A percentile compares a stretch with the other conserved stretches of the same genome.
Evolutionary conservation across 2,329 filamentous ascomycete genomes (phyloP).

Genomic region (Fusarium armeniacum): DNA sequence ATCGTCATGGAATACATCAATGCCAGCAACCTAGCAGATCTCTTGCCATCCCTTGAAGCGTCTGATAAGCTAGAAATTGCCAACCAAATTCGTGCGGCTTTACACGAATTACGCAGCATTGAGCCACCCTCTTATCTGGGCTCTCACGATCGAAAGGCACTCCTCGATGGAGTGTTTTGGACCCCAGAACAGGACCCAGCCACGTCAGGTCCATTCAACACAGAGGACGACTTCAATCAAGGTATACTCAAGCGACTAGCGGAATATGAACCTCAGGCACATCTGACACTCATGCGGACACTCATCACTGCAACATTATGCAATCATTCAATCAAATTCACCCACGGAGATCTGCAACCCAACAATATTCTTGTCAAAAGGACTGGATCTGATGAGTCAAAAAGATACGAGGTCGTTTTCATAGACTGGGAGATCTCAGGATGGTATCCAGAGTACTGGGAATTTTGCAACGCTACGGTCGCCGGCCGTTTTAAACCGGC

Average conservation of each 20-base stretch:
- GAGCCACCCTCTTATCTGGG: neutral
- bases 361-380: neutral
- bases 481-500: neutral
- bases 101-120: neutral
- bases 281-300: neutral
- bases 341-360: neutral
- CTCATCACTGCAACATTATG: neutral
- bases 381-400: neutral
- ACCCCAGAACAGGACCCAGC: neutral
- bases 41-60: neutral
- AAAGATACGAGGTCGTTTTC: neutral
- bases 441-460: conserved; percentile 43
- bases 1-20: neutral
- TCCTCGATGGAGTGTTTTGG: neutral
- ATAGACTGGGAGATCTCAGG: conserved; percentile 39
- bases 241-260: neutral
- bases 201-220: neutral
- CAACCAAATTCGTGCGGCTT: neutral
- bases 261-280: neutral
- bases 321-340: neutral
- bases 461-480: conserved; percentile 32
- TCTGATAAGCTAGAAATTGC: neutral
- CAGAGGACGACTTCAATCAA: neutral
- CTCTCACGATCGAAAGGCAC: neutral
- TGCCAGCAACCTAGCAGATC: neutral